Evolutionary conservation across 192 early-diverging fungal species (phyloP), one percentile per base, ranked within the genome.

Genomic region (Cladochytrium replicatum): DNA sequence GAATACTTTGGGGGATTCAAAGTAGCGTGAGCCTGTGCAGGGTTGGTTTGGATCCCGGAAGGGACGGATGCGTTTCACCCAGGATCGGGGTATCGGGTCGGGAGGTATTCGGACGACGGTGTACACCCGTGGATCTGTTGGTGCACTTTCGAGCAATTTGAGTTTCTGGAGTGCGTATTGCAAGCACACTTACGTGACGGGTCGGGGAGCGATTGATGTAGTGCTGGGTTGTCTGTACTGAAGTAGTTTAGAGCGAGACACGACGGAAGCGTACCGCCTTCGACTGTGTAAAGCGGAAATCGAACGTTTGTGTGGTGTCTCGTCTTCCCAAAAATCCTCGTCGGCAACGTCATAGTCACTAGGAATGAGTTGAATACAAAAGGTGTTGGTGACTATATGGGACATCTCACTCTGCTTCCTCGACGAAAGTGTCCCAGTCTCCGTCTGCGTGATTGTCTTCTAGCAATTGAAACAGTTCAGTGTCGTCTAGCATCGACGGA

Each of bases 41-140:
- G 8, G 59, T 41, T 6, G 56, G 65, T 37, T 52, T 49, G 8
- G 58, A 23, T 41, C 45, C 60, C 15, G 55, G 58, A 21, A 59
- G 4, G 75, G 66, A 2, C 64, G 55, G 6, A 92, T 92, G 15
- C 78, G 66, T 26, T 87, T 87, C 34, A 86, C 86, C 91, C 91
- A 94, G 3, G 89, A 82, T 30, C 78, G 68, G 24, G 91, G 80
- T 40, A 94, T 84, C 6, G 90, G 90, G 6, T 68, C 71, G 15
- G 86, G 76, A 41, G 88, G 89, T 38, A 94, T 89, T 42, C 84
- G 80, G 9, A 94, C 74, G 71, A 91, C 91, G 0, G 91, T 91
- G 1, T 89, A 89, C 48, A n/a, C n/a, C n/a, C n/a, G n/a, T n/a
- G n/a, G n/a, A n/a, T n/a, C n/a, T n/a, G n/a, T n/a, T n/a, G n/a